Evolutionary conservation across 2,329 filamentous ascomycete genomes (phyloP).

Genomic region (Sporothrix pseudoabietina): DNA sequence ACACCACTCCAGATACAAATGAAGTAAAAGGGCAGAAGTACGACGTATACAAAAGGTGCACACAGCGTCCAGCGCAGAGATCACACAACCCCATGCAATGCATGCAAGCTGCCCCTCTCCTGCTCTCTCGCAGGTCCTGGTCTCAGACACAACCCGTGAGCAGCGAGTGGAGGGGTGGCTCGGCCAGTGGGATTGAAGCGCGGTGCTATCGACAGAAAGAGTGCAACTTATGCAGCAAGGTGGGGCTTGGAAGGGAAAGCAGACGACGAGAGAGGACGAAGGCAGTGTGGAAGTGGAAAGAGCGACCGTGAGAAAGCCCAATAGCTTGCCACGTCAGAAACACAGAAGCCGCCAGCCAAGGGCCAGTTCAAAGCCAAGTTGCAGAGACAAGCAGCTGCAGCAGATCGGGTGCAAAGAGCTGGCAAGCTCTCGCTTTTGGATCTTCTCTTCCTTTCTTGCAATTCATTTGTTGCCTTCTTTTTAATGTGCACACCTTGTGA

Average conservation of each 20-base stretch:
- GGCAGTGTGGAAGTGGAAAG: neutral
- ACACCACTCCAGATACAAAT: neutral
- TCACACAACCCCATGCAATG: conserved; percentile 24
- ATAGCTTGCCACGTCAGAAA: conserved; percentile 22
- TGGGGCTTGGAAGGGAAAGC: neutral
- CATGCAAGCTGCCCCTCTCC: conserved; percentile 24
- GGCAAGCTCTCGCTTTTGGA: neutral
- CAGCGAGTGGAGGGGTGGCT: neutral
- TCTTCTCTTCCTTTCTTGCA: neutral
- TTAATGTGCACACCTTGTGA: neutral
- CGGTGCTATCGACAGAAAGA: neutral
- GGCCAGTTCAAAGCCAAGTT: neutral
- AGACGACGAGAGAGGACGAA: neutral
- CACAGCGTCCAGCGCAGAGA: conserved; percentile 7
- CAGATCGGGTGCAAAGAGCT: neutral
- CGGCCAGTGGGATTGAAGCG: conserved; percentile 6
- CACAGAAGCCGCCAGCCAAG: conserved; percentile 3
- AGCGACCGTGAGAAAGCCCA: neutral
- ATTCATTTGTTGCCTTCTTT: conserved; percentile 16
- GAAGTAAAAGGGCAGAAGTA: neutral
- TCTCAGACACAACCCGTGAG: neutral
- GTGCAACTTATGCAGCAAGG: conserved; percentile 16
- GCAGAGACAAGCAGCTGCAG: neutral
- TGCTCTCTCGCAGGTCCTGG: conserved; percentile 13
- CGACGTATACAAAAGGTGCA: neutral